These are phyloP conservation scores for Fusarium sp. DNA, from an alignment of 2,329 filamentous ascomycete genomes.

Conservation along the genomic window DNA sequence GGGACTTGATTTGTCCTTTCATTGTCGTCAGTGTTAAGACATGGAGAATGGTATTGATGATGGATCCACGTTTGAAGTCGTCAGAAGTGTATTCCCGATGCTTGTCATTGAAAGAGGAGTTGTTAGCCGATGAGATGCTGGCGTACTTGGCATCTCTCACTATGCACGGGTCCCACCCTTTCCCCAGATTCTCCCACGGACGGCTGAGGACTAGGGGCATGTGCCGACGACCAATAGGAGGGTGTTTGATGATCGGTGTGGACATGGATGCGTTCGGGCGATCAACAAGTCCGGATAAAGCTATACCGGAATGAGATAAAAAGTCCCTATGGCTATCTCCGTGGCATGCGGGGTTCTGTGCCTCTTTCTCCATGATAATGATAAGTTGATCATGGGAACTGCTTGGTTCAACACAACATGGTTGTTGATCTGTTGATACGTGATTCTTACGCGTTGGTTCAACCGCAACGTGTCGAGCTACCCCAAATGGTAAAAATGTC, in stretches of 20 bases:
- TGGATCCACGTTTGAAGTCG: constrained; percentile 2
- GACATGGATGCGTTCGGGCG: not conserved
- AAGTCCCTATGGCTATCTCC: constrained; percentile 30
- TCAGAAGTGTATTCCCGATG: constrained; percentile 3
- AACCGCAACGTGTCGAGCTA: not conserved
- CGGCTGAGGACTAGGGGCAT: constrained; percentile 6
- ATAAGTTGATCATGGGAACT: constrained; percentile 20
- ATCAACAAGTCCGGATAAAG: not conserved
- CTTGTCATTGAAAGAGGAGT: constrained; percentile 21
- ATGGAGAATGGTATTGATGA: not conserved
- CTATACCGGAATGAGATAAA: constrained; percentile 39
- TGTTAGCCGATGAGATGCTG: not conserved
- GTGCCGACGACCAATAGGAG: constrained; percentile 27
- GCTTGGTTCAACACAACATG: not conserved
- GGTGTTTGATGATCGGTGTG: constrained; percentile 9
- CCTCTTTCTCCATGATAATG: not conserved
- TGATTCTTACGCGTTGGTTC: constrained; percentile 3
- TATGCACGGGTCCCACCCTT: not conserved
- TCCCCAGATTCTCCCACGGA: constrained; percentile 23
- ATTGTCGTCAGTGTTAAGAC: not conserved
- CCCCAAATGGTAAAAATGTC: constrained; percentile 15
- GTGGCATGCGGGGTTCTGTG: constrained; percentile 20
- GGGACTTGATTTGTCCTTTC: constrained; percentile 36
- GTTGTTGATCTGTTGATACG: not conserved
- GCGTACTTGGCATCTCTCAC: not conserved